A percentile compares a stretch with the other conserved stretches of the same genome.
These are phyloP conservation scores for Lippia alba DNA, from an alignment of 305 asterid genomes.

Conservation along the genomic window DNA sequence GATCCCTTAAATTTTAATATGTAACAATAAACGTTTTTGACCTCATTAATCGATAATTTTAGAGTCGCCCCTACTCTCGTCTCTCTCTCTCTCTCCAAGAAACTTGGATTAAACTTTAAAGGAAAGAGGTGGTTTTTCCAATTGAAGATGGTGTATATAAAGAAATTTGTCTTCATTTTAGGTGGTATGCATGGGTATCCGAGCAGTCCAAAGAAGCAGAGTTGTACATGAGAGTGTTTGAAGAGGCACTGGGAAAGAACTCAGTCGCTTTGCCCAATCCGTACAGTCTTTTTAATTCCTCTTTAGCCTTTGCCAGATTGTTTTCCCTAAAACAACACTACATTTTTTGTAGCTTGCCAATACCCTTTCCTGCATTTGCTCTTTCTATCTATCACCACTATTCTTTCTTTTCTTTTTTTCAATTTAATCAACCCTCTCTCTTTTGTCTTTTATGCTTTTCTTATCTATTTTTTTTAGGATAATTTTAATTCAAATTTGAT, in stretches of 20 bases:
- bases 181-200: conserved; percentile 36
- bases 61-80: no score
- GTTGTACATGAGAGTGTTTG: conserved; percentile 26
- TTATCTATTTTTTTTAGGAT: no score
- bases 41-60: no score
- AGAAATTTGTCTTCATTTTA: neutral
- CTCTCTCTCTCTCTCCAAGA: neutral
- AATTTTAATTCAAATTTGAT: no score
- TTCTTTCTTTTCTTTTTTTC: neutral
- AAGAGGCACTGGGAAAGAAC: conserved; percentile 19
- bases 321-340: conserved; percentile 44
- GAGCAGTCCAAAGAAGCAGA: conserved; percentile 39
- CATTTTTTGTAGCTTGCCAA: conserved; percentile 38
- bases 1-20: no score
- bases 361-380: conserved; percentile 17
- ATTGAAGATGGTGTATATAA: no score
- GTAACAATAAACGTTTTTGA: no score
- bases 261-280: conserved; percentile 17
- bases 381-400: conserved; percentile 18
- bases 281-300: neutral
- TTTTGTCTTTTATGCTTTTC: neutral
- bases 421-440: neutral
- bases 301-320: conserved; percentile 21
- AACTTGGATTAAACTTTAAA: neutral
- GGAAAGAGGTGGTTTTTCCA: no score